Evolutionary conservation across 306 rosid species (phyloP).

Genomic region (Hippophae tibetana): DNA sequence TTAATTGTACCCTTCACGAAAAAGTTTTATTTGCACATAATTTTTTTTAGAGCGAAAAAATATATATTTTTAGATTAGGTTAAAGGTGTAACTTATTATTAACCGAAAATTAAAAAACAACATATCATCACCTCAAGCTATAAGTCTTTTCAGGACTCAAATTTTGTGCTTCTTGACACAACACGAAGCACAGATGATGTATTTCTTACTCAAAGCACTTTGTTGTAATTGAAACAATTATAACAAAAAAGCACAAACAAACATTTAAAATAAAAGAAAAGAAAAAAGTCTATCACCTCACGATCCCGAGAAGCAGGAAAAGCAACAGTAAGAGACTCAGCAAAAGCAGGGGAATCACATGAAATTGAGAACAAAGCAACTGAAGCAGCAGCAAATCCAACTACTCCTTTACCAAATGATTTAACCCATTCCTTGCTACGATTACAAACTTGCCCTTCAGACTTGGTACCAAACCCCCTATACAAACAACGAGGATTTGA

Average conservation of each 20-base stretch:
- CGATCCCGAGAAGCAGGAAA: constrained; percentile 88
- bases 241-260: neutral
- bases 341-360: constrained; percentile 45
- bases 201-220: neutral
- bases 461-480: neutral
- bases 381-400: constrained; percentile 56
- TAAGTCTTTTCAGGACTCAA: no score
- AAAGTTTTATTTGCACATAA: no score
- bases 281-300: constrained; percentile 37
- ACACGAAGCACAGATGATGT: no score
- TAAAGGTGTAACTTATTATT: no score
- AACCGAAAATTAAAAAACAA: no score
- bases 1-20: no score
- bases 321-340: constrained; percentile 90
- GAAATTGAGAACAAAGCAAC: constrained; percentile 44
- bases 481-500: constrained; percentile 11
- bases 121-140: no score
- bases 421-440: constrained; percentile 16
- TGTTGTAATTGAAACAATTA: neutral
- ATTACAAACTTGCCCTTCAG: neutral
- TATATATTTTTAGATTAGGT: no score
- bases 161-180: no score
- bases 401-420: constrained; percentile 32
- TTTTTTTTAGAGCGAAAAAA: no score
- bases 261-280: neutral